Base-by-base conservation (phyloP, 2,329 filamentous ascomycete genomes). In the Trichoderma aggressivum region DNA sequence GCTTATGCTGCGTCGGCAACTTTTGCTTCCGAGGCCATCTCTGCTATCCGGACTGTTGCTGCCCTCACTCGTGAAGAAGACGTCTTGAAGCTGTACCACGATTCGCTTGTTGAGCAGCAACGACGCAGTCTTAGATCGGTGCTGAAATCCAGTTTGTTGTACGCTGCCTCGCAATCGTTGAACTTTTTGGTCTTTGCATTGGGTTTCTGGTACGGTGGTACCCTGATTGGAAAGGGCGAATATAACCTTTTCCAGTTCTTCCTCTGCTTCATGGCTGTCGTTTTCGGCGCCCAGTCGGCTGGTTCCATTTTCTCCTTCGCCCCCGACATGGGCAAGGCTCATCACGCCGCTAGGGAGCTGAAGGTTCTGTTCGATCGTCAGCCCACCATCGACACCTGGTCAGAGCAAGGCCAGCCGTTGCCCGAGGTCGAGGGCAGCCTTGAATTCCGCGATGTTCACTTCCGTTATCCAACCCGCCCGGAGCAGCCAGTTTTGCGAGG, bases 391-490 rank as follows among this genome's bases (percentile, higher is more conserved):
- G 94, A 97, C 78, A 89, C 90, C 0, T 97, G 93, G 93, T 92
- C 91, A 0, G 75, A 86, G 0, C 88, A 91, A 1, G 94, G 94
- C n/a, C 86, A 88, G 21, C 82, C 82, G 2, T 75, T 97, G 8
- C 81, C 88, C 1, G 78, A 85, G 3, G 86, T 95, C 34, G 89
- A 96, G 26, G 95, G 94, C 30, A 87, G 86, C 18, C 88, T 99
- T 74, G 94, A 98, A 80, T 97, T 99, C 84, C 90, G 92, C 24
- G 91, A 97, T 74, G 94, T 98, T 2, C 94, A 97, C 79, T 98
- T 98, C 87, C 89, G 94, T 53, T 99, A 98, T 77, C 94, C 95
- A 0, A 97, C 94, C 0, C 89, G 96, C 1, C 92, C 94, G 0
- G 94, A 97, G 75, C 93, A 97, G 76, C 93, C 94, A 18, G 94